A percentile compares a stretch with the other conserved stretches of the same genome.
Evolutionary conservation across 2,329 filamentous ascomycete genomes (phyloP).

Genomic region (Neoascochyta sp.): DNA sequence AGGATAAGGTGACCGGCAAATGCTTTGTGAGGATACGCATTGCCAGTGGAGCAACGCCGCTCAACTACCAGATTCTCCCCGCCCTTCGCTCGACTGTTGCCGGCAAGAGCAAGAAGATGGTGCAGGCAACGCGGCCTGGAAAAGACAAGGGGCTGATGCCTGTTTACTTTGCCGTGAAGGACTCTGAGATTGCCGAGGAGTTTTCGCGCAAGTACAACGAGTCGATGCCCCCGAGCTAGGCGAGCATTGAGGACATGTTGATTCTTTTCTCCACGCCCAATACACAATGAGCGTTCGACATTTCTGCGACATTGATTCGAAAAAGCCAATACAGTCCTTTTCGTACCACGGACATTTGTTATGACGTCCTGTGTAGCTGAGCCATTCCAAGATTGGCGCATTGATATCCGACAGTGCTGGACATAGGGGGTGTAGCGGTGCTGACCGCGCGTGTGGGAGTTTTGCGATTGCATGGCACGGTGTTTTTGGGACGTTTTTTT

Average conservation of each 20-base stretch:
- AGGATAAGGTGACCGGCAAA: constrained; percentile 33
- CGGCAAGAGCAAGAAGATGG: constrained; percentile 29
- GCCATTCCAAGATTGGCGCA: too few species aligned
- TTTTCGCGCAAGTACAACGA: constrained; percentile 30
- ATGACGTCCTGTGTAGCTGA: too few species aligned
- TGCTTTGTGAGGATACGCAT: constrained; percentile 34
- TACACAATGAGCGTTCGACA: too few species aligned
- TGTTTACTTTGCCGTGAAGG: constrained; percentile 27
- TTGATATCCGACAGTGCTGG: too few species aligned
- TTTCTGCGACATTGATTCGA: too few species aligned
- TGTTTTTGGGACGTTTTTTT: too few species aligned
- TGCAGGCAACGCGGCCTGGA: constrained; percentile 19
- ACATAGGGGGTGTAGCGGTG: too few species aligned
- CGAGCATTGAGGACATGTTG: too few species aligned
- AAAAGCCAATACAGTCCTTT: too few species aligned
- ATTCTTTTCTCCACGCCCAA: not conserved
- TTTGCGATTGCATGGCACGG: too few species aligned
- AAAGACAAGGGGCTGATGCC: constrained; percentile 23
- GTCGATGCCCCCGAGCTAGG: constrained; percentile 17
- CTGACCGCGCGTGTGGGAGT: too few species aligned
- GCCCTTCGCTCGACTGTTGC: constrained; percentile 20
- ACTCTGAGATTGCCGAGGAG: constrained; percentile 26
- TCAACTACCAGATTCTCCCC: constrained; percentile 34
- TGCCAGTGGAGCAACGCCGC: constrained; percentile 25
- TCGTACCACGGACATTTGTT: too few species aligned